A percentile compares a stretch with the other conserved stretches of the same genome.
phyloP scores from a whole-genome alignment of 441 rosid genomes.

The Pelargonium myrrhifolium region DNA sequence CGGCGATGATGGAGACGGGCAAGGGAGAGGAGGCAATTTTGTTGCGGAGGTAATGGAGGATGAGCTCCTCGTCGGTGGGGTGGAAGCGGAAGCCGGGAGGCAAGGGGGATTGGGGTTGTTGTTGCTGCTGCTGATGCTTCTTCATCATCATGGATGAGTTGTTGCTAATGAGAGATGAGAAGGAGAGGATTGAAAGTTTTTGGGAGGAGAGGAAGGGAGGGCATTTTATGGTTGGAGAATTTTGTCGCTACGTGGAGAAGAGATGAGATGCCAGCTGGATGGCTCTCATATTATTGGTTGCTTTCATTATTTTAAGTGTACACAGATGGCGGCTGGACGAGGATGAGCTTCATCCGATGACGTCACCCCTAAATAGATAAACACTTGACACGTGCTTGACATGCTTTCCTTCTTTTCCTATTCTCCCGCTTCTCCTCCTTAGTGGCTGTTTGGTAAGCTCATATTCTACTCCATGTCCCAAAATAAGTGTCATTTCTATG shows the following conservation, averaged over 20 bases:
- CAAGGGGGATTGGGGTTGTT: constrained; percentile 46
- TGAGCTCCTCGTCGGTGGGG: constrained; percentile 75
- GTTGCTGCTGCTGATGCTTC: too few species aligned
- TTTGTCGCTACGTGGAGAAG: constrained; percentile 47
- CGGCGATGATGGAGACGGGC: constrained; percentile 52
- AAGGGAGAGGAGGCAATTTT: constrained; percentile 42
- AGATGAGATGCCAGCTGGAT: constrained; percentile 38
- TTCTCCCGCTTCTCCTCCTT: too few species aligned
- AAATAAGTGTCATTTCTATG: too few species aligned
- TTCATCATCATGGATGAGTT: too few species aligned
- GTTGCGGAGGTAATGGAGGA: constrained; percentile 54
- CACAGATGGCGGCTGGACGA: constrained; percentile 40
- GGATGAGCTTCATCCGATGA: constrained; percentile 22
- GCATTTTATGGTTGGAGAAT: constrained; percentile 52
- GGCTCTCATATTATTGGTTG: constrained; percentile 17
- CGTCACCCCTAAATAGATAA: constrained; percentile 21
- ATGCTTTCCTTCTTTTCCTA: too few species aligned
- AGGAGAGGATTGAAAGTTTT: constrained; percentile 65
- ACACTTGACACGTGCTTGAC: constrained; percentile 29
- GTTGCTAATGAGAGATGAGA: too few species aligned
- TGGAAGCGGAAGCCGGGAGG: constrained; percentile 75
- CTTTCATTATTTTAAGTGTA: background rate
- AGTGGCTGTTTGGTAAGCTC: too few species aligned
- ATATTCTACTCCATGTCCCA: too few species aligned
- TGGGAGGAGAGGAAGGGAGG: constrained; percentile 37